Conservation (phyloP, 306 rosid species). For the Quercus agrifolia region DNA sequence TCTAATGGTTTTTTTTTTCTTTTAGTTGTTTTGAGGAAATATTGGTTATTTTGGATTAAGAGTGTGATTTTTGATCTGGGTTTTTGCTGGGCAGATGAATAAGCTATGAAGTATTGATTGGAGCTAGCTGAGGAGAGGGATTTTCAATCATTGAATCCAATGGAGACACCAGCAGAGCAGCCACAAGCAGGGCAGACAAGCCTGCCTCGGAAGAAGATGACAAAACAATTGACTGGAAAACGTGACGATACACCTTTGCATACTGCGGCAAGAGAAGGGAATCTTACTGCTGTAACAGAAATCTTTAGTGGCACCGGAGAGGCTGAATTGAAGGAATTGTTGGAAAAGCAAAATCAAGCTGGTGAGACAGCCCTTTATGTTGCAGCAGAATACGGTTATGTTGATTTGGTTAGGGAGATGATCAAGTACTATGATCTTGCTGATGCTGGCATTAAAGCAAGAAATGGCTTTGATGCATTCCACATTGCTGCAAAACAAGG, state of each 20-base stretch:
- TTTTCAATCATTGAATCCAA: constrained; percentile 17
- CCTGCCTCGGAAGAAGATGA: constrained; percentile 67
- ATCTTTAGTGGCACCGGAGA: constrained; percentile 40
- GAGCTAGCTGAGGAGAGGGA: constrained; percentile 6
- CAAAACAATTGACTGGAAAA: constrained; percentile 87
- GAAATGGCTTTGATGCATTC: constrained; percentile 91
- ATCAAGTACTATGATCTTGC: constrained; percentile 67
- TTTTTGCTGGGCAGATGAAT: constrained; percentile 35
- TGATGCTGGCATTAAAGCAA: constrained; percentile 77
- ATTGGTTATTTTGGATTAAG: constrained; percentile 23
- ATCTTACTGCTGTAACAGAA: constrained; percentile 37
- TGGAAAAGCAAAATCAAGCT: constrained; percentile 74
- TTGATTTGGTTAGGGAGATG: constrained; percentile 81
- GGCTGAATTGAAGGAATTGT: constrained; percentile 41
- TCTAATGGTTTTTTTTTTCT: constrained; percentile 11
- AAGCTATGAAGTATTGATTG: constrained; percentile 17
- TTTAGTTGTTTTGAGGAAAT: constrained; percentile 28
- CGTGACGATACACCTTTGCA: constrained; percentile 80
- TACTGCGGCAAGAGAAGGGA: constrained; percentile 77
- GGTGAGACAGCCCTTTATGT: constrained; percentile 88
- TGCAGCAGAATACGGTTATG: constrained; percentile 83
- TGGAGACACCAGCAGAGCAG: constrained; percentile 39
- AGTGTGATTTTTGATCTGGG: constrained; percentile 47
- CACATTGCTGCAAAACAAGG: constrained; percentile 99
- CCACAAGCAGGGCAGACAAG: constrained; percentile 33